Evolutionary conservation across 2,329 filamentous ascomycete species (phyloP), one percentile per base, ranked within the genome.

Genomic region (Venturia carpophila): DNA sequence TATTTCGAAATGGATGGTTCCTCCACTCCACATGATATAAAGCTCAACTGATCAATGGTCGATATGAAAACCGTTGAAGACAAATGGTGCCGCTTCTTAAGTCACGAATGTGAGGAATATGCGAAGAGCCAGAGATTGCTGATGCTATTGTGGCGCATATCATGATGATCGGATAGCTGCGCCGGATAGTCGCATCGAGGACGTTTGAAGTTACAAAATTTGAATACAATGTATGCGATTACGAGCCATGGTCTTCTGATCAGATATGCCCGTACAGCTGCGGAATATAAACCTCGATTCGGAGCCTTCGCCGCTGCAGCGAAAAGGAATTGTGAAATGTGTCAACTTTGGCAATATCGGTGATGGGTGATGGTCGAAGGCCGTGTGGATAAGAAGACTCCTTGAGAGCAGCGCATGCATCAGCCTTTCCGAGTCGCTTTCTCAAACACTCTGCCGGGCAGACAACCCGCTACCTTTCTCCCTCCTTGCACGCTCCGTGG

Each of bases 311-410:
- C 52, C 52, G 27, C 52, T 24, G 52, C 52, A 37, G 30, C 17
- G 52, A n/a, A 58, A 3, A 11, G 2, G 52, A 56, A 34, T 30
- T 56, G 17, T 34, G 52, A 58, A 37, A 58, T 58, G 52, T 58
- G 52, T 58, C 52, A 58, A 37, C 30, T 58, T 27, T n/a, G 15
- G 52, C 27, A 58, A 34, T 34, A 58, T 58, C 30, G 52, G 52
- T 58, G 52, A 58, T n/a, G 49, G 52, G 52, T 58, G 52, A 58
- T n/a, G 49, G 1, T 34, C n/a, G n/a, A 47, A 21, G 21, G 39
- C 45, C 19, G 45, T 3, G 15, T 47, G 19, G 45, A 47, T 47
- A 47, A 47, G 45, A 47, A 47, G 45, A 47, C 30, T 3, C 30
- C 30, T 34, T 34, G 6, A 47, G 10, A 55, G 5, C 9, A 49